These are phyloP conservation scores for Talaromyces sp. DNA, from an alignment of 2,329 filamentous ascomycete species.

Conservation along the genomic window DNA sequence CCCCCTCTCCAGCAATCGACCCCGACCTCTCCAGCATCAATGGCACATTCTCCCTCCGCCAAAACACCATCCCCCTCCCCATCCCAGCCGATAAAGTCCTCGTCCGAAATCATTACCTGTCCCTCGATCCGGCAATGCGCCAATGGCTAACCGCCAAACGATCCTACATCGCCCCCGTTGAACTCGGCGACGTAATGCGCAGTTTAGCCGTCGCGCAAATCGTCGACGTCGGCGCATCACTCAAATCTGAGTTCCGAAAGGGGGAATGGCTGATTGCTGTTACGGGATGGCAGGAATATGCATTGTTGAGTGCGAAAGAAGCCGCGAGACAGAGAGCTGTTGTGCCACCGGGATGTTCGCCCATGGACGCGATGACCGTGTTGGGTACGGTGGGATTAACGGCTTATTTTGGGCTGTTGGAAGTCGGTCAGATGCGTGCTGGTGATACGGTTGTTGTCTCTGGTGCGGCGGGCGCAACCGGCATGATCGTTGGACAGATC, in stretches of 20 bases:
- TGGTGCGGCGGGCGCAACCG: conserved; percentile 72
- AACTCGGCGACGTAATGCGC: conserved; percentile 65
- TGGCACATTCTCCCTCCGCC: conserved; percentile 33
- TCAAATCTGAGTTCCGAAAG: conserved; percentile 24
- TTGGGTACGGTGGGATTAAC: conserved; percentile 66
- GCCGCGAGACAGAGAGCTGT: conserved; percentile 36
- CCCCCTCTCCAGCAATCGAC: conserved; percentile 31
- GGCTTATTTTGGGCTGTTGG: conserved; percentile 68
- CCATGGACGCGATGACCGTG: conserved; percentile 58
- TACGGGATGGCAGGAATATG: conserved; percentile 63
- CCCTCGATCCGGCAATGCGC: conserved; percentile 71
- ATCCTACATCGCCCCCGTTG: conserved; percentile 64
- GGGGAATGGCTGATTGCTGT: conserved; percentile 48
- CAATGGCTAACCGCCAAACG: conserved; percentile 59
- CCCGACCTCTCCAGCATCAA: conserved; percentile 25
- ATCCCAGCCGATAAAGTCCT: conserved; percentile 55
- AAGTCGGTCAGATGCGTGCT: conserved; percentile 61
- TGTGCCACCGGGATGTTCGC: conserved; percentile 43
- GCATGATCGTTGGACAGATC: conserved; percentile 71
- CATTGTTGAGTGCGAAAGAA: conserved; percentile 52
- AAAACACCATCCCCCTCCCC: conserved; percentile 23
- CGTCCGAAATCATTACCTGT: conserved; percentile 57
- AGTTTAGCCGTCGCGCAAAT: conserved; percentile 58
- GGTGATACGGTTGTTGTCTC: conserved; percentile 73
- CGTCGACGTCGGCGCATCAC: conserved; percentile 48